Base-by-base conservation (phyloP, 352 stramenopile species). In the Globisporangium ultimum region DNA sequence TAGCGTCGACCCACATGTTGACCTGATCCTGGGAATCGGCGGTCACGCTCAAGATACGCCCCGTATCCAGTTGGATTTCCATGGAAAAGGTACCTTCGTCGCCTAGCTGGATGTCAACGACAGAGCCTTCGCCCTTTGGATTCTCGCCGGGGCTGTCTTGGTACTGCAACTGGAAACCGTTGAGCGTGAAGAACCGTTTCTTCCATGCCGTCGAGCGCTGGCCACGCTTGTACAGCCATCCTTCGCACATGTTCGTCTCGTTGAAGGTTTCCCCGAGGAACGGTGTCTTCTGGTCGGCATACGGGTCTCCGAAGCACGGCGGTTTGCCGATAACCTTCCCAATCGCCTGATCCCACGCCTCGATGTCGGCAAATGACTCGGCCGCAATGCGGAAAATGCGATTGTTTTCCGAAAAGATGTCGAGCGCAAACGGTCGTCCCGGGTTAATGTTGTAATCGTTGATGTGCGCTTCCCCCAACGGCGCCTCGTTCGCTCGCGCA, bases 391-490 rank as follows among this genome's bases (percentile, higher is more conserved):
- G 65, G 20, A 94, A 67, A 53, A 94, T 87, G 45, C 85, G 82
- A 70, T 92, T 91, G 61, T 91, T 78, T 56, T 92, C 80, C 21
- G 82, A 88, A 53, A 90, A 92, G 45, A 92, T 75, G 46, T 92
- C 81, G 34, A 94, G 57, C 36, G 79, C 79, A 53, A 89, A 89
- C n/a, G 80, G 73, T 41, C 72, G 78, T 1, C 71, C 70, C 20
- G 66, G 58, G 63, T 84, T 88, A 43, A 88, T 78, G 55, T 89
- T 93, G 36, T 91, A 79, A 17, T 83, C 84, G 49, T 88, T 79
- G 21, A 94, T 77, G 11, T 61, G 61, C 7, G 80, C 82, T 55
- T 87, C 80, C 3, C 83, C 84, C 12, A 90, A 68, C 11, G 82
- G 82, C 43, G 74, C 70, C 50, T 92, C 82, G 22, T 58, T 58